phyloP scores from a whole-genome alignment of 2,329 filamentous ascomycete species.

The Pezicula rhizophila region DNA sequence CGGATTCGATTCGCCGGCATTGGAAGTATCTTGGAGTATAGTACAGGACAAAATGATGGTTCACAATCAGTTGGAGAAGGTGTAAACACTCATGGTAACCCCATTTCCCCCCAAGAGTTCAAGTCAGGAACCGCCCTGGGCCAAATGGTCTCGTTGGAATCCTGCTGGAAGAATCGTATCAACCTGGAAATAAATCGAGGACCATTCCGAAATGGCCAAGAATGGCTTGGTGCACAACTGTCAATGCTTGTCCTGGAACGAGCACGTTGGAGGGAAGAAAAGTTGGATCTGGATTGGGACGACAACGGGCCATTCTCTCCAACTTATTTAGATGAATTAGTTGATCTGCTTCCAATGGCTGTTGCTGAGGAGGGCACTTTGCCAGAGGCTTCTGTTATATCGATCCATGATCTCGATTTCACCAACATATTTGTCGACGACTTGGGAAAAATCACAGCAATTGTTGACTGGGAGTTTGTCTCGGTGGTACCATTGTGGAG shows the following conservation, averaged over 20 bases:
- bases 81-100: neutral
- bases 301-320: neutral
- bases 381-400: neutral
- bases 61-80: neutral
- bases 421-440: neutral
- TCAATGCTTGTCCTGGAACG: neutral
- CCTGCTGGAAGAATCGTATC: neutral
- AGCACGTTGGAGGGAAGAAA: neutral
- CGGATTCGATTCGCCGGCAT: constrained; percentile 13
- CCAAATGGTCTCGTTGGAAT: neutral
- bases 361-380: neutral
- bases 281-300: neutral
- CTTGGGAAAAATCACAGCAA: neutral
- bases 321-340: neutral
- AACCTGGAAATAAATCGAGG: neutral
- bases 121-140: neutral
- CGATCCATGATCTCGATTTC: neutral
- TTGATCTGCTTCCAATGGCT: neutral
- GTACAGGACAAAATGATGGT: neutral
- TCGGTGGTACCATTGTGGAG: constrained; percentile 27
- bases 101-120: neutral
- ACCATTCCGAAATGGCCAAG: neutral
- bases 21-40: constrained; percentile 12
- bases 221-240: neutral
- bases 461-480: constrained; percentile 9